These are phyloP conservation scores for Rickenella mellea DNA, from an alignment of 768 basidiomycete species.

Conservation along the genomic window DNA sequence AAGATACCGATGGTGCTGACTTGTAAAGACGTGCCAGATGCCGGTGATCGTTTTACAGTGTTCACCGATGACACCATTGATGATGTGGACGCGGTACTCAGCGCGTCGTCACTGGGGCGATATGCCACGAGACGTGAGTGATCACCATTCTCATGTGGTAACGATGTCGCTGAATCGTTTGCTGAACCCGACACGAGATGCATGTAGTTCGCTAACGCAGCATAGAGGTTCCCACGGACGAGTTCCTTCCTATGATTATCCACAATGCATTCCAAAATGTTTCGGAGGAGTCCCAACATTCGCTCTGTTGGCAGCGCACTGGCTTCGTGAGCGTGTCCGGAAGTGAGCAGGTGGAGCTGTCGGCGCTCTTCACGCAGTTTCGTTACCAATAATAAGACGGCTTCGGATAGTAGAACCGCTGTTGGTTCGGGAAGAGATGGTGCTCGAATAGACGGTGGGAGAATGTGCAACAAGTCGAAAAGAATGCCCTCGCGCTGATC, in stretches of 20 bases:
- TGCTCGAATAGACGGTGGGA: constrained; percentile 61
- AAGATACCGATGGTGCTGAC: constrained; percentile 56
- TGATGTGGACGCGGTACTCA: constrained; percentile 8
- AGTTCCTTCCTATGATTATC: constrained; percentile 74
- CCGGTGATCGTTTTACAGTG: neutral
- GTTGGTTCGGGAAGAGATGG: constrained; percentile 60
- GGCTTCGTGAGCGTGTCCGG: constrained; percentile 50
- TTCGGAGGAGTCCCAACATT: constrained; percentile 63
- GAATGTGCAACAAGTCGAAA: constrained; percentile 80
- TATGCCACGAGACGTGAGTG: no score
- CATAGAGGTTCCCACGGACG: constrained; percentile 92
- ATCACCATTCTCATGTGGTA: no score
- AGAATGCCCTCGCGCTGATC: constrained; percentile 82
- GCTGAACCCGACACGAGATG: constrained; percentile 42
- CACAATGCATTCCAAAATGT: constrained; percentile 63
- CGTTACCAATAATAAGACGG: constrained; percentile 71
- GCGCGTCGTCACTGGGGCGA: constrained; percentile 1
- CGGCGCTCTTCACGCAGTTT: constrained; percentile 80
- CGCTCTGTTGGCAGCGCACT: constrained; percentile 75
- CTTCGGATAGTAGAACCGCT: constrained; percentile 76
- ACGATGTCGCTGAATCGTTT: neutral
- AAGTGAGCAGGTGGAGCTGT: constrained; percentile 57
- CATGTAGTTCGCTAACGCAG: constrained; percentile 80
- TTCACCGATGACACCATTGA: neutral
- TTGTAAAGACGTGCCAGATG: constrained; percentile 37